Percentiles rank a stretch among this genome's conserved stretches.
phyloP scores from a whole-genome alignment of 306 rosid genomes.

The Arachis stenosperma region DNA sequence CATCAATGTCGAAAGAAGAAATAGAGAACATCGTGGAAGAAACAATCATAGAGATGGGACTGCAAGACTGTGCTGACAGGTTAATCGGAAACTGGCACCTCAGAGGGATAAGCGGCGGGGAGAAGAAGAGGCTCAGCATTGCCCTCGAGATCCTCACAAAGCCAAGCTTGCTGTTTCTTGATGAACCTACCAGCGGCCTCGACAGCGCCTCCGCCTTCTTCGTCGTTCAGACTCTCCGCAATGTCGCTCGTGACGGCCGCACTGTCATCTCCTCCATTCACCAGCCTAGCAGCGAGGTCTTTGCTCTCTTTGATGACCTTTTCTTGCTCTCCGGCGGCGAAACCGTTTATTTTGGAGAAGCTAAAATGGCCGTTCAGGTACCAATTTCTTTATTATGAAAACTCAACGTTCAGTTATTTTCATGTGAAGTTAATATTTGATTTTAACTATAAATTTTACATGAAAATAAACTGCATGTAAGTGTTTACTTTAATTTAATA shows the following conservation, averaged over 20 bases:
- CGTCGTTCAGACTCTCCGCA: constrained; percentile 78
- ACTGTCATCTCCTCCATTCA: constrained; percentile 84
- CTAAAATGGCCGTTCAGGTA: constrained; percentile 77
- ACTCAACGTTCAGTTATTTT: no score
- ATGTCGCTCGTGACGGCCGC: constrained; percentile 77
- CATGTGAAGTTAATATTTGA: no score
- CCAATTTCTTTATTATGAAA: background rate
- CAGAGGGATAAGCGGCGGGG: constrained; percentile 88
- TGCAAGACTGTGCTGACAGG: constrained; percentile 75
- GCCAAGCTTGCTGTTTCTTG: constrained; percentile 77
- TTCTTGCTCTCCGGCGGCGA: constrained; percentile 80
- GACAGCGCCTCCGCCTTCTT: constrained; percentile 88
- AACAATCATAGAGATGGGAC: constrained; percentile 89
- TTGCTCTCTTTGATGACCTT: constrained; percentile 89
- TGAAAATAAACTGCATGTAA: no score
- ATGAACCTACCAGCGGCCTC: constrained; percentile 92
- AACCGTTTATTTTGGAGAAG: constrained; percentile 85
- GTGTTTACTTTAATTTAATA: no score
- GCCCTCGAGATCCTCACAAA: constrained; percentile 84
- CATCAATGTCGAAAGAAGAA: constrained; percentile 57
- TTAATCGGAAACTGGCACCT: constrained; percentile 81
- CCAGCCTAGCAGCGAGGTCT: constrained; percentile 87
- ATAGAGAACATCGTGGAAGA: constrained; percentile 58
- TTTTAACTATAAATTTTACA: no score
- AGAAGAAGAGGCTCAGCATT: constrained; percentile 83